These are phyloP conservation scores for Venturia aucupariae DNA, from an alignment of 2,329 filamentous ascomycete genomes.

Conservation along the genomic window DNA sequence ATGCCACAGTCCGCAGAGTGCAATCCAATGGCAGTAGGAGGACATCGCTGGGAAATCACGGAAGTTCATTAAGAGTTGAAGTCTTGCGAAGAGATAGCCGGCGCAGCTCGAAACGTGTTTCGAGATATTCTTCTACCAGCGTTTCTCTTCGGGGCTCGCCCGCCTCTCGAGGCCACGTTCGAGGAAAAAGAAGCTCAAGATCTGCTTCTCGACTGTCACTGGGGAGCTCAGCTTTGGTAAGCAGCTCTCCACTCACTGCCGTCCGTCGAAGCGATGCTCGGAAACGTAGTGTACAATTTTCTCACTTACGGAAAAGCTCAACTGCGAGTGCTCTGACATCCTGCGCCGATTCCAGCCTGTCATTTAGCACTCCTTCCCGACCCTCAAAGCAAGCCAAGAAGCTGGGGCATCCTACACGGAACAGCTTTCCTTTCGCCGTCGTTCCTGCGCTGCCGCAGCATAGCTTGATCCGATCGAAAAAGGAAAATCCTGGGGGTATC, in stretches of 20 bases:
- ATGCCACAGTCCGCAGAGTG: conserved; percentile 57
- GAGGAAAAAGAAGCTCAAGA: conserved; percentile 19
- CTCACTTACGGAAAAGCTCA: conserved; percentile 42
- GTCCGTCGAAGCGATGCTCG: conserved; percentile 44
- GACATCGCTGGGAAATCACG: conserved; percentile 26
- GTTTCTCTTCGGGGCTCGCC: conserved; percentile 22
- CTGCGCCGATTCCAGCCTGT: conserved; percentile 16
- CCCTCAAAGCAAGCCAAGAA: neutral
- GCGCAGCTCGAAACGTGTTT: conserved; percentile 21
- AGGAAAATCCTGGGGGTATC: conserved; percentile 21
- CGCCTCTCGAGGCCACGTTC: neutral
- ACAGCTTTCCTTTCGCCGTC: conserved; percentile 22
- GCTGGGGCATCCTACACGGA: conserved; percentile 15
- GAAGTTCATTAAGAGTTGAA: conserved; percentile 33
- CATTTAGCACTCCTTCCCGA: conserved; percentile 23
- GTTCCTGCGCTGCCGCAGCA: conserved; percentile 16
- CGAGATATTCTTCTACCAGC: conserved; percentile 22
- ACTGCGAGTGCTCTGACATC: conserved; percentile 31
- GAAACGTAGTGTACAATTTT: conserved; percentile 56
- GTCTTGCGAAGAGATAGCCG: conserved; percentile 23
- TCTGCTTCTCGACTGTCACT: conserved; percentile 32
- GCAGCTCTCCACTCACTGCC: conserved; percentile 37
- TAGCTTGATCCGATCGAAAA: conserved; percentile 21
- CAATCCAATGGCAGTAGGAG: conserved; percentile 26
- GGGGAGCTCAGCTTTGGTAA: conserved; percentile 38